These are phyloP conservation scores for Penicillium diatomitis DNA, from an alignment of 495 filamentous ascomycete species.

Conservation along the genomic window DNA sequence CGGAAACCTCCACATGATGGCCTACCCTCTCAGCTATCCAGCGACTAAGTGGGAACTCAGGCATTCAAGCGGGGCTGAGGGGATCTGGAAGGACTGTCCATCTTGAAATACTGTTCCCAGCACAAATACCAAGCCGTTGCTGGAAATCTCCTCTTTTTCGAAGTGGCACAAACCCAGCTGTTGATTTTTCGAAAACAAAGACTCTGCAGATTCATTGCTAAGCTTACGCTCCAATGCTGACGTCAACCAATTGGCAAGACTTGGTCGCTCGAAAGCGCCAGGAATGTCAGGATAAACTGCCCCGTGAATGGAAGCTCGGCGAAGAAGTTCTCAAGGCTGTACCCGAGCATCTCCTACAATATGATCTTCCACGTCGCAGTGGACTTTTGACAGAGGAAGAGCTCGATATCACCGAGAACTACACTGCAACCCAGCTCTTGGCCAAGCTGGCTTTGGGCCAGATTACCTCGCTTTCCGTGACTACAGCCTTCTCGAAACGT, in stretches of 20 bases:
- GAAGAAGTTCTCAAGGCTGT: not conserved
- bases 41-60: too few species aligned
- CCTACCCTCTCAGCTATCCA: too few species aligned
- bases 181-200: too few species aligned
- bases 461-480: conserved; percentile 34
- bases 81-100: too few species aligned
- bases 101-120: too few species aligned
- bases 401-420: conserved; percentile 41
- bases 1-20: too few species aligned
- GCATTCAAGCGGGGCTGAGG: too few species aligned
- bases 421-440: conserved; percentile 37
- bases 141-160: too few species aligned
- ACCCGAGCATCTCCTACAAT: conserved; percentile 9
- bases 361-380: conserved; percentile 10
- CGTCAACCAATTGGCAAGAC: conserved; percentile 13
- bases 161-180: too few species aligned
- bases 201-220: too few species aligned
- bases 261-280: conserved; percentile 14
- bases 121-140: too few species aligned
- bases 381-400: conserved; percentile 27
- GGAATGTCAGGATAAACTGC: conserved; percentile 19
- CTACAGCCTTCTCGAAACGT: conserved; percentile 41
- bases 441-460: conserved; percentile 15
- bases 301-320: conserved; percentile 17
- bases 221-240: too few species aligned